Base-by-base conservation (phyloP, 2,329 filamentous ascomycete species). In the Didymella glomerata region DNA sequence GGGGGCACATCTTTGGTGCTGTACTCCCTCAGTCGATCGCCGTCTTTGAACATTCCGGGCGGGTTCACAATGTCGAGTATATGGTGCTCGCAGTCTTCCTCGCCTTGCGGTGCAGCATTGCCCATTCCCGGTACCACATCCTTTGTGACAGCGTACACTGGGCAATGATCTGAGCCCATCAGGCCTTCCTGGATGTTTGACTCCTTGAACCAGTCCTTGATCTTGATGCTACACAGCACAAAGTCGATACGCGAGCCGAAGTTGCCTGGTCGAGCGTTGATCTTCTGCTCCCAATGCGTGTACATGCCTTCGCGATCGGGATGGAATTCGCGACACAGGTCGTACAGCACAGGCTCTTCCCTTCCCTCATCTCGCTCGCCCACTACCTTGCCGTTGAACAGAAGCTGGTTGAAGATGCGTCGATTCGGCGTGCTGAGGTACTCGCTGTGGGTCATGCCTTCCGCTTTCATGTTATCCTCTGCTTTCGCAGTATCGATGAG, bases 91-190 rank as follows among this genome's bases (percentile, higher is more conserved):
- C 80, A 84, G 14, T 82, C 76, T n/a, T 61, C 57, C 20, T 32
- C 38, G 16, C 42, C 41, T 8, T 57, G 49, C 4, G 53, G 42
- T 44, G 48, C 40, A 7, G n/a, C 27, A 16, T 55, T 55, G 14
- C 55, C 48, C 32, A 42, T 27, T 6, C 84, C 65, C 0, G 71
- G 69, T 2, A 97, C 85, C 2, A 71, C 80, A 34, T 93, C 86
- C 18, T 88, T 86, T 24, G 96, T 81, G 2, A 85, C 83, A 0
- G 89, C 92, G 75, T 90, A 98, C 1, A 98, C 94, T 0, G 95
- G 95, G 69, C 95, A 99, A 76, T 99, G 95, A 72, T 99, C 95
- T 1, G 94, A 98, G 0, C 95, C 95, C 80, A 96, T 90, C 22
- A 98, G 80, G 0, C 93, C 93, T 77, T 97, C 92, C 74, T 98